Evolutionary conservation across 2,329 filamentous ascomycete species (phyloP), one percentile per base, ranked within the genome.

Genomic region (Parascedosporium putredinis): DNA sequence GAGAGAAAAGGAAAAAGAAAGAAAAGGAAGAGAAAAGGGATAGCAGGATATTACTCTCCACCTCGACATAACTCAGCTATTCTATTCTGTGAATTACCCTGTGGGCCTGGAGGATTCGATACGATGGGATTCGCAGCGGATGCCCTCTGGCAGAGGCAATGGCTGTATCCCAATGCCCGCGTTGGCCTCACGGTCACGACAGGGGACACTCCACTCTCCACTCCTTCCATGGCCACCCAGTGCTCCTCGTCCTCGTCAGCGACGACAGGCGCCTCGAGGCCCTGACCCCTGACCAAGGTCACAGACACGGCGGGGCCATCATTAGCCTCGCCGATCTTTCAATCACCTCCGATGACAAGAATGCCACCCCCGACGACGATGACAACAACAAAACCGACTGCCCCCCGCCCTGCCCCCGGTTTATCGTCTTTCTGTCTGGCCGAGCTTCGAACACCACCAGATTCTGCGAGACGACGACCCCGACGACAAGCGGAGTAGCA

Each of bases 111-210:
- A n/a, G 20, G 20, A 12, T 48, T 48, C 23, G 23, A 42, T 22
- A 23, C 47, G 12, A 49, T 49, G 47, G 36, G 47, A 12, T 49
- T 49, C 47, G 47, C 34, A 5, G 47, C 47, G 12, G 47, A 49
- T 36, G 34, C 36, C 16, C 16, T 43, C 24, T 25, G 47, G n/a
- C 47, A 49, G 47, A 34, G 43, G n/a, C 47, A 49, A 49, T 49
- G 47, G 47, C 25, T 49, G 23, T 27, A 43, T 25, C 47, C 47
- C 14, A 27, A 38, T 16, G 5, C 33, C 7, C n/a, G 14, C 2
- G 14, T 27, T 40, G 16, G 22, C n/a, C 22, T 31, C 36, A 33
- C 20, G 31, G 38, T 34, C 33, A 6, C 8, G 14, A n/a, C 47
- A 42, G 47, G 34, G 47, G 4, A 31, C 8, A 9, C 46, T 16